Base-by-base conservation (phyloP, 805 yeast species). In the Ogataea nonfermentans region DNA sequence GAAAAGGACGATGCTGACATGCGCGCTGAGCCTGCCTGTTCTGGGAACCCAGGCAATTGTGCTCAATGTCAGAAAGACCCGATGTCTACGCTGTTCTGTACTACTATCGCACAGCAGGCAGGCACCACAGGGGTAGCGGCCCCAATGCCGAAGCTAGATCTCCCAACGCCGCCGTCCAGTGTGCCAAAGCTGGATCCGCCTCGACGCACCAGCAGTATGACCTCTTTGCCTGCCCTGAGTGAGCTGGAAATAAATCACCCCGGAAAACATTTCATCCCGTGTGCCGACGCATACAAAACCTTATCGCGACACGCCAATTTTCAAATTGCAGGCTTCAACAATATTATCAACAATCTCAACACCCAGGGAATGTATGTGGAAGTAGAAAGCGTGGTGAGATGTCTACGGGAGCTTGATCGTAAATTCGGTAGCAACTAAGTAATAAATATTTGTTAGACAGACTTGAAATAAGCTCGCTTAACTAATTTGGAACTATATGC, bases 361-460 rank as follows among this genome's bases (percentile, higher is more conserved):
- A 84, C 95, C 1, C 69, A 84, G 47, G 96, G 95, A 3, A 84
- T 85, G 83, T 87, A 83, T 53, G 95, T 89, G 32, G 96, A 89
- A 55, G 95, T 85, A n/a, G 87, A 83, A 53, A 78, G 88, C 51
- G 93, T 89, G 24, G 95, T 93, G 22, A 83, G 84, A 52, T 89
- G 87, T 14, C 65, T 88, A 46, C 69, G 95, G 24, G 93, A 87
- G 52, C 67, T 89, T 55, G 96, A 89, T 60, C 72, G 85, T 55
- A 70, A 81, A 51, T 68, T 79, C 47, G 61, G 61, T 9, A 55
- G 58, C 39, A 55, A 57, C 29, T 53, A 41, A 35, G n/a, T 13
- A 12, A 2, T 25, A 26, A 15, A 16, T 13, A 29, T 9, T 6
- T 17, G 17, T 31, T 23, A 12, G 34, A n/a, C 8, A 6, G 8